These are phyloP conservation scores for Saccharomyces hybrid DNA, from an alignment of 1,139 yeast genomes.

Conservation along the genomic window DNA sequence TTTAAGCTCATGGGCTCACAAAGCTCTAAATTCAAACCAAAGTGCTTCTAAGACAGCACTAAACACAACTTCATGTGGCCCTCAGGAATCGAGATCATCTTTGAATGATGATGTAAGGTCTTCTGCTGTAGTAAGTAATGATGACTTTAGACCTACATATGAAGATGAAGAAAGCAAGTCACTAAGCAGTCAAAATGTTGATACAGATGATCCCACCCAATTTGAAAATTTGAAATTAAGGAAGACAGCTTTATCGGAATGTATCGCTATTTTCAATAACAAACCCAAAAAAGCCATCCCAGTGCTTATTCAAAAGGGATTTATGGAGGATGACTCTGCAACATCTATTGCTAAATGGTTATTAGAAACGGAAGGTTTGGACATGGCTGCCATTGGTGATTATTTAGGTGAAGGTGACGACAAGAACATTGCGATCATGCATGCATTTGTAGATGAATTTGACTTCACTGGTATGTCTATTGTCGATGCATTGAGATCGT, in stretches of 20 bases:
- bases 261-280: slow-evolving; percentile 70
- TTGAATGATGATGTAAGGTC: slow-evolving; percentile 28
- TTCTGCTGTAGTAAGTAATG: slow-evolving; percentile 37
- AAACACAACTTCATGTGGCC: background rate
- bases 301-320: slow-evolving; percentile 52
- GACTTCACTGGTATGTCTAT: slow-evolving; percentile 64
- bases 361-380: slow-evolving; percentile 69
- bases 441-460: slow-evolving; percentile 84
- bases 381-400: slow-evolving; percentile 82
- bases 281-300: slow-evolving; percentile 77
- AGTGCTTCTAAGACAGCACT: slow-evolving; percentile 7
- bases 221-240: slow-evolving; percentile 79
- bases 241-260: slow-evolving; percentile 73
- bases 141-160: slow-evolving; percentile 24
- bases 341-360: slow-evolving; percentile 66
- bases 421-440: slow-evolving; percentile 75
- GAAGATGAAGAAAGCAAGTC: slow-evolving; percentile 14
- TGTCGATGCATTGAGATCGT: slow-evolving; percentile 78
- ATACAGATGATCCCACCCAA: slow-evolving; percentile 69
- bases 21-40: slow-evolving; percentile 42
- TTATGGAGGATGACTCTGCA: slow-evolving; percentile 57
- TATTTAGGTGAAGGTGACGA: slow-evolving; percentile 86
- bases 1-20: slow-evolving; percentile 80
- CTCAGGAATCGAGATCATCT: slow-evolving; percentile 2
- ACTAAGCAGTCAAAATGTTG: slow-evolving; percentile 23